Base-by-base conservation (phyloP, 176 grass and related monocot species). In the Oryza glumipatula region DNA sequence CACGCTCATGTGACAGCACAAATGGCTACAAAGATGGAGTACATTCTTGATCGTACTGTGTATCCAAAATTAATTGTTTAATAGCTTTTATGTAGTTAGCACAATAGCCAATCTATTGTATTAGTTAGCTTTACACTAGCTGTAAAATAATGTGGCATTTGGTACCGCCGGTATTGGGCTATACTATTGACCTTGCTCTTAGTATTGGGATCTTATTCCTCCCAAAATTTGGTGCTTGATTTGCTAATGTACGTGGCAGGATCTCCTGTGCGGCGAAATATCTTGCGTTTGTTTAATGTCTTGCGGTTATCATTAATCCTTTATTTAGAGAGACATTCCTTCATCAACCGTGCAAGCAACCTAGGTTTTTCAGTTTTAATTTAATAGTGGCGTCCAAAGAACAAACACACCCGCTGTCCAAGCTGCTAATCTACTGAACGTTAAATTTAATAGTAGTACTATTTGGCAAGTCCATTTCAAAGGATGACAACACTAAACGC, bases 171-270 rank as follows among this genome's bases (percentile, higher is more conserved):
- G 26, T 1, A 26, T 1, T 26, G 26, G 26, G 26, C 26, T 26
- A 1, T 26, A 26, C 24, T 26, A 26, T 26, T 26, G 24, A 26
- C 24, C 24, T 1, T 26, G 24, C 24, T 26, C 24, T 26, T 26
- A 61, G 22, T 61, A 22, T 61, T 19, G 52, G 17, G 52, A 61
- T 22, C 56, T 82, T 82, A 89, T 89, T 77, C 67, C 72, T 13
- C 54, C 43, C 35, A 65, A 13, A 15, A 65, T 77, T 76, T 54
- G 78, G 1, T 21, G 32, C 39, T 22, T 21, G 52, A 35, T 81
- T 85, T 74, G 72, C 11, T 39, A 45, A 15, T 7, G 69, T 74
- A 60, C 56, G 75, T 52, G 33, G 17, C 74, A 73, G 26, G 56
- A 72, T 7, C 54, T 19, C 54, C 41, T 78, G 6, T 3, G 11